These are phyloP conservation scores for Lathyrus aphaca DNA, from an alignment of 306 rosid genomes.

Conservation along the genomic window DNA sequence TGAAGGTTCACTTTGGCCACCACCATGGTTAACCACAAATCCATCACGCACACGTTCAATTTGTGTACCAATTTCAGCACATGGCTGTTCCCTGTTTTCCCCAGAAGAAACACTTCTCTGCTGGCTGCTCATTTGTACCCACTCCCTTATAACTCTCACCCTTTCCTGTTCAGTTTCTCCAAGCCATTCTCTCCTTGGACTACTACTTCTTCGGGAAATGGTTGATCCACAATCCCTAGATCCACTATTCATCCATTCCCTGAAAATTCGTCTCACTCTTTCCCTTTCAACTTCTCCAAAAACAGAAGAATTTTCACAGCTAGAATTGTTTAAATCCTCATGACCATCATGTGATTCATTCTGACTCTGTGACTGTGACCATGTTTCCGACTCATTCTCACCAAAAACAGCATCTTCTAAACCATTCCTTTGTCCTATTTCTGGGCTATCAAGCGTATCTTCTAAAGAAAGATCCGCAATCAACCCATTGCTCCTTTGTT, in stretches of 20 bases:
- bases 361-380: constrained; percentile 69
- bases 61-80: constrained; percentile 63
- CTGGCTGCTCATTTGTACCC: constrained; percentile 86
- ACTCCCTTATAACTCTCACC: constrained; percentile 84
- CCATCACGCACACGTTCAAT: constrained; percentile 72
- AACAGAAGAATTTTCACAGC: constrained; percentile 68
- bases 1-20: constrained; percentile 55
- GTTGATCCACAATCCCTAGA: constrained; percentile 58
- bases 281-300: constrained; percentile 87
- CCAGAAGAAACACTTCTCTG: constrained; percentile 57
- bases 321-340: constrained; percentile 57
- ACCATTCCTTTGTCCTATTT: constrained; percentile 42
- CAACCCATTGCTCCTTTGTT: constrained; percentile 55
- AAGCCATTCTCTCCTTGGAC: constrained; percentile 76
- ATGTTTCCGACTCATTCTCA: constrained; percentile 63
- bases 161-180: constrained; percentile 97
- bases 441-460: constrained; percentile 45
- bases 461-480: constrained; percentile 44
- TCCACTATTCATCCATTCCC: constrained; percentile 86
- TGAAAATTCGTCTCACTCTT: constrained; percentile 87
- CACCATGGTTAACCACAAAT: constrained; percentile 59
- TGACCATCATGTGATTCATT: constrained; percentile 59
- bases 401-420: constrained; percentile 55
- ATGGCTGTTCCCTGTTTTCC: constrained; percentile 65
- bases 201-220: constrained; percentile 50